phyloP scores from a whole-genome alignment of 306 rosid genomes.

The Pyrus pyrifolia region DNA sequence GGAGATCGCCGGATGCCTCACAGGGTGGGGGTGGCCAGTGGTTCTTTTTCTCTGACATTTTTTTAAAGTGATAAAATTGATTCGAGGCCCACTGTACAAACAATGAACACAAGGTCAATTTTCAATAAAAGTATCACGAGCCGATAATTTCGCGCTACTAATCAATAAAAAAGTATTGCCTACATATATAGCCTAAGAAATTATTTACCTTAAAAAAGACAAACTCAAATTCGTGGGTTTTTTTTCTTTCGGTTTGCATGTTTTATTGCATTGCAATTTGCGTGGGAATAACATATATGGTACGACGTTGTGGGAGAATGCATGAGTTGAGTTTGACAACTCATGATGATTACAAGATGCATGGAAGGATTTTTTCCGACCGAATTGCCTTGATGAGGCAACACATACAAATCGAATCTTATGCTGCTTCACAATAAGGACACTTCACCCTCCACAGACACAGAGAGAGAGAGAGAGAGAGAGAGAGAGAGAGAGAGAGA shows the following conservation, averaged over 20 bases:
- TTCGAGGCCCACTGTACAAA: too few relatives aligned
- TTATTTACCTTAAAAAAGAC: not conserved
- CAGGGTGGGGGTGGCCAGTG: too few relatives aligned
- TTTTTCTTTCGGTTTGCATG: not conserved
- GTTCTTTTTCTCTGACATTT: too few relatives aligned
- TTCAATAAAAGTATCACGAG: too few relatives aligned
- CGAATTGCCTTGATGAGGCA: not conserved
- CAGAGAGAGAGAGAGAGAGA: not conserved
- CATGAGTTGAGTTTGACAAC: not conserved
- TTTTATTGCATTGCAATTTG: not conserved
- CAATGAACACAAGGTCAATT: too few relatives aligned
- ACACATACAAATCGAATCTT: conserved; percentile 8
- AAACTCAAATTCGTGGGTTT: not conserved
- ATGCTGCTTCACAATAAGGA: not conserved
- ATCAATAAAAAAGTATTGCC: not conserved
- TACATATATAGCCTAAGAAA: not conserved
- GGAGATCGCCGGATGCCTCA: too few relatives aligned
- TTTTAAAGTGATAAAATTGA: too few relatives aligned
- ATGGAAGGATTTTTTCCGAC: conserved; percentile 23
- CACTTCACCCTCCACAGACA: not conserved
- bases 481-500: not conserved
- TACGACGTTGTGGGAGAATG: not conserved
- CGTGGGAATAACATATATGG: not conserved
- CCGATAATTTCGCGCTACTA: not conserved
- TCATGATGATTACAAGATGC: not conserved